Percentiles rank a stretch among this genome's conserved stretches.
Conservation (phyloP, 2,329 filamentous ascomycete species). For the Beauveria scarabaeidicola region DNA sequence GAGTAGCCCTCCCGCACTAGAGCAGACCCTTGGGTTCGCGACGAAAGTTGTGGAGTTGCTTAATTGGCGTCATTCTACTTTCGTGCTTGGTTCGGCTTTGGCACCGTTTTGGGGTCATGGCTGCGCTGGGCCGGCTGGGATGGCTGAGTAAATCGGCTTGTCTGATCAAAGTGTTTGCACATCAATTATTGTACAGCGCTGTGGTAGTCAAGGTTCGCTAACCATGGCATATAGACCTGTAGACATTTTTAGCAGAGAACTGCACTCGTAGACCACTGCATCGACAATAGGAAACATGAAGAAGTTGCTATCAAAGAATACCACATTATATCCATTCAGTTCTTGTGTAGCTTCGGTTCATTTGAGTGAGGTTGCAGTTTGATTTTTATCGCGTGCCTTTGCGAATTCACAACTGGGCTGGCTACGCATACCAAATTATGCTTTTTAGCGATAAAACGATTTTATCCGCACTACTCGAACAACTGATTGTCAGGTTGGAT, state of each 20-base stretch:
- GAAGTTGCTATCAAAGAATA: not conserved
- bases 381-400: no score
- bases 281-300: not conserved
- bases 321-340: not conserved
- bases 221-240: not conserved
- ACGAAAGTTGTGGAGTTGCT: slow-evolving; percentile 72
- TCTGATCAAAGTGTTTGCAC: slow-evolving; percentile 37
- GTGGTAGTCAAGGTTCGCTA: not conserved
- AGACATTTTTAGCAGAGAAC: not conserved
- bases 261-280: not conserved
- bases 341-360: no score
- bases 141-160: slow-evolving; percentile 64
- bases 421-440: no score
- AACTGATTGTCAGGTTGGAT: not conserved
- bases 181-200: not conserved
- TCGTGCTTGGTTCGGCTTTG: slow-evolving; percentile 37
- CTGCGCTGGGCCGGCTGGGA: slow-evolving; percentile 45
- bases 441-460: no score
- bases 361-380: no score
- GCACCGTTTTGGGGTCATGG: slow-evolving; percentile 47
- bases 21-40: slow-evolving; percentile 34
- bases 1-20: slow-evolving; percentile 64
- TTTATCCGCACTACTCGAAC: not conserved
- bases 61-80: slow-evolving; percentile 51
- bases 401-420: no score